A percentile compares a stretch with the other conserved stretches of the same genome.
Conservation (phyloP, 1,139 yeast species). For the Protomyces macrosporus region DNA sequence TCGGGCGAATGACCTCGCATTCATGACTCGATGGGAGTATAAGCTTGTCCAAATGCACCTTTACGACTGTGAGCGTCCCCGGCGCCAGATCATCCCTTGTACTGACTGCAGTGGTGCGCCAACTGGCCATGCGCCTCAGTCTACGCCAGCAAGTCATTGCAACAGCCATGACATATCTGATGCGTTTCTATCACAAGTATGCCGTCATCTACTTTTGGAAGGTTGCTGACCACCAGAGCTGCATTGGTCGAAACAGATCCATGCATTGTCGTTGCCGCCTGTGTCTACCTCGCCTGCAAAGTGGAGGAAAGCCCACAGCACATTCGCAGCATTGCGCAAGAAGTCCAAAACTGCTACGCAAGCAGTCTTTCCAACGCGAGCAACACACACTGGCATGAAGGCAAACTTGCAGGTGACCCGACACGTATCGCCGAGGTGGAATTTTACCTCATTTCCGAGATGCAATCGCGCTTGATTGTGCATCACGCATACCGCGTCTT, state of each 20-base stretch:
- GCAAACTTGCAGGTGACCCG: conserved; percentile 83
- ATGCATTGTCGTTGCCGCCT: conserved; percentile 73
- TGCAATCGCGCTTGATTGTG: conserved; percentile 70
- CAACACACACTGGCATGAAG: conserved; percentile 61
- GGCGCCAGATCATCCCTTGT: conserved; percentile 51
- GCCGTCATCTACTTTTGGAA: conserved; percentile 32
- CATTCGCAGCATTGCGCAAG: conserved; percentile 72
- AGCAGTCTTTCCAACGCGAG: background rate
- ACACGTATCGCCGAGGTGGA: conserved; percentile 95
- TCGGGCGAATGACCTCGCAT: conserved; percentile 37
- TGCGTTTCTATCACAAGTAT: conserved; percentile 67
- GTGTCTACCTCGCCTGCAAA: conserved; percentile 84
- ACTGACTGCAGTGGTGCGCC: conserved; percentile 65
- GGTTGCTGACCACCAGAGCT: conserved; percentile 2
- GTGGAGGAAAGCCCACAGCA: conserved; percentile 95
- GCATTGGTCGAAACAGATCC: conserved; percentile 58
- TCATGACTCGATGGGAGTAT: conserved; percentile 32
- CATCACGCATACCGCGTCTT: conserved; percentile 70
- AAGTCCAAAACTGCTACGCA: conserved; percentile 60
- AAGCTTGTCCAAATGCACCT: conserved; percentile 43
- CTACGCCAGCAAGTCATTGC: conserved; percentile 79
- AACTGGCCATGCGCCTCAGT: conserved; percentile 70
- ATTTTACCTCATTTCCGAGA: conserved; percentile 83
- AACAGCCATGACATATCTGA: conserved; percentile 78
- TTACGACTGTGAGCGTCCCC: conserved; percentile 39